Percentiles rank a stretch among this genome's conserved stretches.
Evolutionary conservation across 441 rosid genomes (phyloP).

Genomic region (Daphne laureola): DNA sequence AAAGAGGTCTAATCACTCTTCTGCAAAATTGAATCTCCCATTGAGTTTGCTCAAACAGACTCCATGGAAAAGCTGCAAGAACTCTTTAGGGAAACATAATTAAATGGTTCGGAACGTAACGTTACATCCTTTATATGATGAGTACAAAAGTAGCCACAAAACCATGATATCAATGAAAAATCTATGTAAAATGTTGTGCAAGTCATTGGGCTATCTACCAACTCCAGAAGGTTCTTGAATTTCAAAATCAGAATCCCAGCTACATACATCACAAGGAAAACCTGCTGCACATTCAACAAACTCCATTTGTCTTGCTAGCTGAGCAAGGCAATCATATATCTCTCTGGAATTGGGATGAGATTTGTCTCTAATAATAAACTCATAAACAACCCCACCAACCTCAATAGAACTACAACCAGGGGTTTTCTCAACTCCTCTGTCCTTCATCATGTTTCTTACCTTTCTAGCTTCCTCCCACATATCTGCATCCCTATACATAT

Average conservation of each 20-base stretch:
- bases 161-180: too few species aligned
- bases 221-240: background rate
- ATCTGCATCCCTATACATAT: constrained; percentile 65
- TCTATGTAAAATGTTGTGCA: too few species aligned
- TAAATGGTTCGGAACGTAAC: too few species aligned
- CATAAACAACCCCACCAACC: constrained; percentile 50
- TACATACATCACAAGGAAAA: constrained; percentile 12
- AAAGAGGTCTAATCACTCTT: too few species aligned
- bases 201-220: background rate
- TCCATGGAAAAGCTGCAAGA: too few species aligned
- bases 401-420: constrained; percentile 83
- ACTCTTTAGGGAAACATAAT: too few species aligned
- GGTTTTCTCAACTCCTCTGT: constrained; percentile 67
- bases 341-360: constrained; percentile 40
- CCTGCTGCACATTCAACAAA: constrained; percentile 14
- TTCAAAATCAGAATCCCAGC: constrained; percentile 17
- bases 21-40: too few species aligned
- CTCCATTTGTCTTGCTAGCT: constrained; percentile 37
- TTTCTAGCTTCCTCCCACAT: constrained; percentile 63
- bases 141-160: too few species aligned
- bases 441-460: constrained; percentile 62
- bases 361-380: constrained; percentile 69
- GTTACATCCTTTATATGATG: too few species aligned
- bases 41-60: too few species aligned
- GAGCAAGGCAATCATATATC: constrained; percentile 49